These are phyloP conservation scores for Boletus edulis DNA, from an alignment of 768 basidiomycete species.

Conservation along the genomic window DNA sequence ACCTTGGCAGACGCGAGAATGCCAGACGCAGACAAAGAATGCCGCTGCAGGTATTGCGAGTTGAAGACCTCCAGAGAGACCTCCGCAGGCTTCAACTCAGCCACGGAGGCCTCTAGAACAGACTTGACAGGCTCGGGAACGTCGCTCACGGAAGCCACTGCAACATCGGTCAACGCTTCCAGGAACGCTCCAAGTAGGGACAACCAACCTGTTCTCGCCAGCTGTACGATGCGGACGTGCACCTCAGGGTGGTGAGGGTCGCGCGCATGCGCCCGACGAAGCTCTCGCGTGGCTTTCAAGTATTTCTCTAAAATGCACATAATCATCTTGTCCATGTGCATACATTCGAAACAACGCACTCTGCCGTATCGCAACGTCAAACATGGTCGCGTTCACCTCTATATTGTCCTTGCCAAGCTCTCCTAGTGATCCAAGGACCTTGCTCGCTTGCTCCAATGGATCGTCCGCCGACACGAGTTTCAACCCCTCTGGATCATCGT, in stretches of 20 bases:
- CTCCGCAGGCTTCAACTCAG: slow-evolving; percentile 53
- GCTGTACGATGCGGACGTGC: slow-evolving; percentile 67
- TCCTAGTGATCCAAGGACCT: slow-evolving; percentile 63
- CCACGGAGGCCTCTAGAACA: slow-evolving; percentile 46
- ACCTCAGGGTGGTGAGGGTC: slow-evolving; percentile 61
- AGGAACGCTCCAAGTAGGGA: no score
- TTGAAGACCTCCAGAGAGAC: slow-evolving; percentile 66
- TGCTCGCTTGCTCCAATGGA: slow-evolving; percentile 73
- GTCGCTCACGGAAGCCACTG: slow-evolving; percentile 47
- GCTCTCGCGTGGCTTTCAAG: slow-evolving; percentile 71
- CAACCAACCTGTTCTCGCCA: slow-evolving; percentile 51
- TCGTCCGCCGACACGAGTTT: slow-evolving; percentile 63
- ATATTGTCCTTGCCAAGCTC: slow-evolving; percentile 50
- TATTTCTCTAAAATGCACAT: slow-evolving; percentile 59
- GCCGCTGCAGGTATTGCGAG: slow-evolving; percentile 69
- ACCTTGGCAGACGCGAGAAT: slow-evolving; percentile 67
- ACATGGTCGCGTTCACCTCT: slow-evolving; percentile 70
- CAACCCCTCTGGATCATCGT: slow-evolving; percentile 82
- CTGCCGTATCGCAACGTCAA: slow-evolving; percentile 80
- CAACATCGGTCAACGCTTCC: background rate
- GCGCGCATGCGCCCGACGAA: slow-evolving; percentile 54
- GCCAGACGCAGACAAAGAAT: slow-evolving; percentile 48
- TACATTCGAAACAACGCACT: slow-evolving; percentile 46
- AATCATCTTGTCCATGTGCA: background rate
- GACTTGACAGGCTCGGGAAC: slow-evolving; percentile 47